These are phyloP conservation scores for Globisporangium orthogonon DNA, from an alignment of 352 stramenopile genomes.

Conservation along the genomic window DNA sequence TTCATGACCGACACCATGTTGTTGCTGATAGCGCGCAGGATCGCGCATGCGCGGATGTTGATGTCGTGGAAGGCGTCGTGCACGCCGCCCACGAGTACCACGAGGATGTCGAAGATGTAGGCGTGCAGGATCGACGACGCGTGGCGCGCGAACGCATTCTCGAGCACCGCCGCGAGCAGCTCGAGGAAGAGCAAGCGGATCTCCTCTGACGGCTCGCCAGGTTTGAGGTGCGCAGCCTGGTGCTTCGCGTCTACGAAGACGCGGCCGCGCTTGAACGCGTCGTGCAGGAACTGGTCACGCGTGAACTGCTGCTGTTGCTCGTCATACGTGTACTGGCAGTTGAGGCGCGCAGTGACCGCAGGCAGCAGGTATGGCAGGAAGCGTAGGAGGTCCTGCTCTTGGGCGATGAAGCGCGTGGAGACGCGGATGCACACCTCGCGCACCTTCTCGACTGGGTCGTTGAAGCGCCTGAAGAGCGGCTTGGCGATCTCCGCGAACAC, in stretches of 20 bases:
- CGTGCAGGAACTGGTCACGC: conserved; percentile 56
- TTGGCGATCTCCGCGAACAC: conserved; percentile 55
- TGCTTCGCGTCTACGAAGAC: conserved; percentile 47
- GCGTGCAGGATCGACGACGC: conserved; percentile 74
- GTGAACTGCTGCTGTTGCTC: conserved; percentile 75
- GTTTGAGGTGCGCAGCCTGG: conserved; percentile 33
- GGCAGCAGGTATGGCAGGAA: conserved; percentile 75
- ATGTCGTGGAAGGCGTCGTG: conserved; percentile 87
- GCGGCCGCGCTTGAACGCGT: conserved; percentile 66
- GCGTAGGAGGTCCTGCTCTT: conserved; percentile 50
- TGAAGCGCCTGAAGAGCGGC: conserved; percentile 77
- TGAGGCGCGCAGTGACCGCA: conserved; percentile 53
- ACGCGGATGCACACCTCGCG: conserved; percentile 62
- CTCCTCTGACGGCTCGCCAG: conserved; percentile 69
- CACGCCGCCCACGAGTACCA: conserved; percentile 61
- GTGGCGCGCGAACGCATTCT: conserved; percentile 37
- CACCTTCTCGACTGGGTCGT: conserved; percentile 75
- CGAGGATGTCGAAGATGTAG: conserved; percentile 74
- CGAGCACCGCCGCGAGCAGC: conserved; percentile 42
- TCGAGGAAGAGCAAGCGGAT: conserved; percentile 58
- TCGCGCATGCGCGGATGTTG: conserved; percentile 63
- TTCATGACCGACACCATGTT: conserved; percentile 91
- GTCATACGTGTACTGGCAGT: conserved; percentile 63
- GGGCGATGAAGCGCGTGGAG: conserved; percentile 32
- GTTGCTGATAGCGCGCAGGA: conserved; percentile 39